These are phyloP conservation scores for Scheffersomyces stambukii DNA, from an alignment of 1,139 yeast species.

Conservation along the genomic window DNA sequence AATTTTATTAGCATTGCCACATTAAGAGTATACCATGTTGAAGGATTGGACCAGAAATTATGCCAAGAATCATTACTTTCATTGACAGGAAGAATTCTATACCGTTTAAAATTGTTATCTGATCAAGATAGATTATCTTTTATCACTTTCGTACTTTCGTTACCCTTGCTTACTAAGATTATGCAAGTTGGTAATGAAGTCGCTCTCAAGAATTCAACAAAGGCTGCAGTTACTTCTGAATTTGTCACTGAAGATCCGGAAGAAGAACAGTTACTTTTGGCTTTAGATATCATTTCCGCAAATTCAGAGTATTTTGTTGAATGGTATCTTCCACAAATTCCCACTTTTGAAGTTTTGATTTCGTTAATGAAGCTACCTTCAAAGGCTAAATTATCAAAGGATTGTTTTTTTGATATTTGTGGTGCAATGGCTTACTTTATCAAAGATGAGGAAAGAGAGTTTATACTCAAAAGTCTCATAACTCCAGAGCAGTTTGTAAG, in stretches of 20 bases:
- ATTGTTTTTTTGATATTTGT: conserved; percentile 70
- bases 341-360: conserved; percentile 58
- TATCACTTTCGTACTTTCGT: no score
- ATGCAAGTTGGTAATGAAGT: conserved; percentile 56
- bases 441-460: conserved; percentile 50
- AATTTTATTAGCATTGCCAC: conserved; percentile 64
- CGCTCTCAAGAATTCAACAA: conserved; percentile 48
- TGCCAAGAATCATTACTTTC: conserved; percentile 50
- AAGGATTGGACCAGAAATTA: conserved; percentile 38
- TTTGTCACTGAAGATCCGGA: conserved; percentile 77
- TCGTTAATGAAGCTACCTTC: conserved; percentile 69
- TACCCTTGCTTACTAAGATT: conserved; percentile 68
- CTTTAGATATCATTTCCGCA: conserved; percentile 69
- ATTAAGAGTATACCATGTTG: conserved; percentile 47
- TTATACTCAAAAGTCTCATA: conserved; percentile 56
- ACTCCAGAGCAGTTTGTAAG: conserved; percentile 71
- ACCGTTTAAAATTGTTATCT: conserved; percentile 68
- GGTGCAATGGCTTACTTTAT: conserved; percentile 69
- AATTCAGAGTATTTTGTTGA: conserved; percentile 76
- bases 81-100: conserved; percentile 61
- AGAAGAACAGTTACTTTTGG: conserved; percentile 79
- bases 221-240: conserved; percentile 50
- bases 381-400: conserved; percentile 77
- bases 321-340: conserved; percentile 62
- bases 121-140: conserved; percentile 73